Conservation (phyloP, 176 grass and related monocot genomes). For the Bromus sterilis region DNA sequence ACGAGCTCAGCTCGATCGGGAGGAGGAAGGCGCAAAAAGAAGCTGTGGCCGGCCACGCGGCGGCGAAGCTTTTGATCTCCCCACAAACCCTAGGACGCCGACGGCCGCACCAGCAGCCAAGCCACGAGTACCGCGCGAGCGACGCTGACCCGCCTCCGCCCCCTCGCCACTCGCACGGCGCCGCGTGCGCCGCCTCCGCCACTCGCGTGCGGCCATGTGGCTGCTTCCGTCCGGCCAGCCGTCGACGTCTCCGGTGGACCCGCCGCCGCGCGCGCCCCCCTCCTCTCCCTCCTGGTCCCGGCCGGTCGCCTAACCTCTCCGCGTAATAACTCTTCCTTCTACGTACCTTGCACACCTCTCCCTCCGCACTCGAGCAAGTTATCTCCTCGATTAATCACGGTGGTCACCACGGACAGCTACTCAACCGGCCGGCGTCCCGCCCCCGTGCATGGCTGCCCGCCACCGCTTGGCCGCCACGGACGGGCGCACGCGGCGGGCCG, state of each 20-base stretch:
- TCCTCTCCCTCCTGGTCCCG: constrained; percentile 1
- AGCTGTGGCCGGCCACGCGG: constrained; percentile 29
- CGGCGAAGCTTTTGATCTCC: not conserved
- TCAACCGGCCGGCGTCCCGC: too few relatives aligned
- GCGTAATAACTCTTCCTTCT: not conserved
- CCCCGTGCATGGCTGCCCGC: not conserved
- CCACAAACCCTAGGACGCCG: not conserved
- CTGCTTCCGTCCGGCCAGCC: not conserved
- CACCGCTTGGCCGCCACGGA: not conserved
- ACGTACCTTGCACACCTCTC: constrained; percentile 1
- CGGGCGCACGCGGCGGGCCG: not conserved
- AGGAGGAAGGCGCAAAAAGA: not conserved
- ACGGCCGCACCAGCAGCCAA: constrained; percentile 9
- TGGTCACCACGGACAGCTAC: constrained; percentile 24
- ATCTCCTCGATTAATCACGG: constrained; percentile 19
- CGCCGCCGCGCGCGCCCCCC: not conserved
- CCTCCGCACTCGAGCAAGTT: not conserved
- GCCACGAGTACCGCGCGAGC: constrained; percentile 25
- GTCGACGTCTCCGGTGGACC: constrained; percentile 18
- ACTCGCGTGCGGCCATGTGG: constrained; percentile 1
- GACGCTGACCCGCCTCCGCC: constrained; percentile 20
- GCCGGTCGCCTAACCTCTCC: not conserved
- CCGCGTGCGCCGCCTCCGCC: constrained; percentile 14
- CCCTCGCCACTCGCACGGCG: not conserved
- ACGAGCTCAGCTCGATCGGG: not conserved